Evolutionary conservation across 2,329 filamentous ascomycete species (phyloP), one percentile per base, ranked within the genome.

Genomic region (Aquanectria penicillioides): DNA sequence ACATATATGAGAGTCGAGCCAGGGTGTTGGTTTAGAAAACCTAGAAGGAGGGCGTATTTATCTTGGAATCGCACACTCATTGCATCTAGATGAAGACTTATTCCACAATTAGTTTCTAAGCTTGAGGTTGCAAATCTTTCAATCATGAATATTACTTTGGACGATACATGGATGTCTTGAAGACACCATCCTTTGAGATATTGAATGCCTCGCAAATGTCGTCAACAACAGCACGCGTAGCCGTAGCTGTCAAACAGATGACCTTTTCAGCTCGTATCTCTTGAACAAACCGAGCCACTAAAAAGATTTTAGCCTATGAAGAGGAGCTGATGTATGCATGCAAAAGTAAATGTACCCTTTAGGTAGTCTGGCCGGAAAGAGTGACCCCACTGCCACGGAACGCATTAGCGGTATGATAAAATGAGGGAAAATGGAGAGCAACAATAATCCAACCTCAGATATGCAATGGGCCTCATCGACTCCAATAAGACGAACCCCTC

Each of bases 1-100:
- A 88, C 84, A 52, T 89, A 89, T 11, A 89, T 77, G 18, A 89
- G 83, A 0, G 84, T 84, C 3, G 86, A 77, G 0, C 86, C 87
- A 1, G 78, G 74, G 53, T 88, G 77, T 1, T 76, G 62, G 26
- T 72, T 73, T 8, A 89, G 72, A 58, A 87, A 88, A 0, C 71
- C 58, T 28, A 79, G 76, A 10, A 85, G 68, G 37, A 75, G 74
- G 2, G 78, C 73, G 36, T 78, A 78, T 46, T 83, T 82, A 2
- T 83, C 63, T 33, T 79, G 80, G 0, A 64, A 75, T 5, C 65
- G 48, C 5, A 79, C 76, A 0, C 79, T 74, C 62, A 81, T 74
- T 2, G 81, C 84, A n/a, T 82, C 72, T 1, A 89, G 73, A n/a
- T 78, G 76, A 5, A 89, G 76, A 52, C 79, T 80, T 4, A n/a